Percentiles rank a stretch among this genome's conserved stretches.
These are phyloP conservation scores for Apiospora kogelbergensis DNA, from an alignment of 2,329 filamentous ascomycete genomes.

Conservation along the genomic window DNA sequence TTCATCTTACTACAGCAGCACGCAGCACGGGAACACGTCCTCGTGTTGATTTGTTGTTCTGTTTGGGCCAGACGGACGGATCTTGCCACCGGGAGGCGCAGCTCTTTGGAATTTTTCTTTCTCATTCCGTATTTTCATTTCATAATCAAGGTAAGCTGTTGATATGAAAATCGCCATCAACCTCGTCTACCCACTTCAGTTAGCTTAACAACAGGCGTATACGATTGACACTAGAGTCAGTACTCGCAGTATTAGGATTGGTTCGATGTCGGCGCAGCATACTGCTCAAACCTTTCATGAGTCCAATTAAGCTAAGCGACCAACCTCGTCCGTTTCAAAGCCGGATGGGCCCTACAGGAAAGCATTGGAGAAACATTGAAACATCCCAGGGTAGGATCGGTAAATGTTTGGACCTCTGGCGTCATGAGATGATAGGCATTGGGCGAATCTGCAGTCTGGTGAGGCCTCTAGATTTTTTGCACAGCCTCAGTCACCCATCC, in stretches of 20 bases:
- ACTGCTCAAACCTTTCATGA: constrained; percentile 1
- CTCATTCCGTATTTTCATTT: not conserved
- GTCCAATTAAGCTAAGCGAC: not conserved
- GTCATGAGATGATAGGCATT: not conserved
- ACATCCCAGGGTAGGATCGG: not conserved
- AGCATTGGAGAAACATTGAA: constrained; percentile 7
- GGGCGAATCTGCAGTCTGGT: not conserved
- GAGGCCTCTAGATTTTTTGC: constrained; percentile 5
- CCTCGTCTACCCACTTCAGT: not conserved
- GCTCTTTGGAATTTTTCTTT: not conserved
- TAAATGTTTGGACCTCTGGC: not conserved
- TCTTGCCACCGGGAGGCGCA: constrained; percentile 3
- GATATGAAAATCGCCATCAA: not conserved
- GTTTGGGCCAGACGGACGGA: not conserved
- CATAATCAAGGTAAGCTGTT: not conserved
- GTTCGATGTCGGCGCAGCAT: not conserved
- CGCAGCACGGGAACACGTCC: too few relatives aligned
- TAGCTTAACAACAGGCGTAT: not conserved
- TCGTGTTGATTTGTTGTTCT: not conserved
- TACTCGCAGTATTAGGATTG: not conserved
- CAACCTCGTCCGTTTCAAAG: not conserved
- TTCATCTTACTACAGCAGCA: not conserved
- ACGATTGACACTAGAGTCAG: not conserved
- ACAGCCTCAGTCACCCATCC: not conserved
- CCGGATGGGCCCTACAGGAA: not conserved